Conservation (phyloP, 352 stramenopile species). For the Globisporangium perplexum region DNA sequence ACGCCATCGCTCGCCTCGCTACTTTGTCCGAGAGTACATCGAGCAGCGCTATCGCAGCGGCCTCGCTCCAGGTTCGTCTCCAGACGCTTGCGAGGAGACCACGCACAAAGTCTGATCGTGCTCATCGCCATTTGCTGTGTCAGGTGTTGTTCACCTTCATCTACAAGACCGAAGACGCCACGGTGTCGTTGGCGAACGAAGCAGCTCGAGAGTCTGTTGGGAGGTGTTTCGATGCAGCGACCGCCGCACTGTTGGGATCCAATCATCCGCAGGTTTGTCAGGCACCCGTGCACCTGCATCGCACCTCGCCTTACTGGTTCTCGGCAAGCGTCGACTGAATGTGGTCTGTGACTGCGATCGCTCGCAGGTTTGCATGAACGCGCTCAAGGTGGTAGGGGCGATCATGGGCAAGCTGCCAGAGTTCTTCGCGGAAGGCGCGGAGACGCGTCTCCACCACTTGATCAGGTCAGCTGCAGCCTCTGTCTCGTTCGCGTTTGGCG, state of each 20-base stretch:
- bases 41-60: slow-evolving; percentile 7
- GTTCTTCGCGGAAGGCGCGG: slow-evolving; percentile 24
- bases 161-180: slow-evolving; percentile 9
- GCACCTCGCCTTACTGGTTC: too few relatives aligned
- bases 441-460: slow-evolving; percentile 19
- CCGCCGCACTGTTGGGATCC: neutral
- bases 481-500: neutral
- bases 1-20: slow-evolving; percentile 2
- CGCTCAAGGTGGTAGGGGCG: slow-evolving; percentile 49
- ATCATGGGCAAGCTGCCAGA: slow-evolving; percentile 44
- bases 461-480: slow-evolving; percentile 18
- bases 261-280: neutral
- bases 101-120: neutral
- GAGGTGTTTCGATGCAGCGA: slow-evolving; percentile 3
- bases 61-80: slow-evolving; percentile 8
- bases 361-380: slow-evolving; percentile 39
- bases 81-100: neutral
- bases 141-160: slow-evolving; percentile 15
- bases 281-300: too few relatives aligned
- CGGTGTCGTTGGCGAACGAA: slow-evolving; percentile 2
- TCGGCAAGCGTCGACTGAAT: neutral
- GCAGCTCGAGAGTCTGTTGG: neutral
- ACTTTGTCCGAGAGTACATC: neutral
- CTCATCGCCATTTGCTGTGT: neutral
- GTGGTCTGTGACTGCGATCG: neutral